phyloP scores from a whole-genome alignment of 306 rosid genomes.

The Quercus suber region DNA sequence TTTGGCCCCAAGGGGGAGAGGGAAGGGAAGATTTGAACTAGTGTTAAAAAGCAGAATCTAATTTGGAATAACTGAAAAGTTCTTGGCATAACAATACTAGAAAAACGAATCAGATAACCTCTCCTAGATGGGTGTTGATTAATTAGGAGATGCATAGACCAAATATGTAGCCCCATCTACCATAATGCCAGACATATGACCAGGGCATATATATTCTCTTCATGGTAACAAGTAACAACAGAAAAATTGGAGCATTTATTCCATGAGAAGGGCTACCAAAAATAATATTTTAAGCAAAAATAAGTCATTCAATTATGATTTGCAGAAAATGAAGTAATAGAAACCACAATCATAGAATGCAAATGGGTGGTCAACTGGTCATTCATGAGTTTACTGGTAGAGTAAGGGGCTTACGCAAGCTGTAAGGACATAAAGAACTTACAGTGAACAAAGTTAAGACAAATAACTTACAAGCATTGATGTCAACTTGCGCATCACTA shows the following conservation, averaged over 20 bases:
- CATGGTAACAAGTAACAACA: neutral
- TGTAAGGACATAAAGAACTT: neutral
- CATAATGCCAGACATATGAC: neutral
- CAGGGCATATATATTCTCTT: neutral
- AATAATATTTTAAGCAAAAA: neutral
- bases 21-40: too few species aligned
- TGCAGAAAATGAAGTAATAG: neutral
- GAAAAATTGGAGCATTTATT: neutral
- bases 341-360: neutral
- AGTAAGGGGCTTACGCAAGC: neutral
- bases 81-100: neutral
- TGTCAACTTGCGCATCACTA: neutral
- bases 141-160: neutral
- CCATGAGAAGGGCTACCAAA: neutral
- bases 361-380: neutral
- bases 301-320: neutral
- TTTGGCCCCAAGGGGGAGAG: too few species aligned
- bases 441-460: neutral
- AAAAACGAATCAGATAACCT: neutral
- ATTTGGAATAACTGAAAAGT: too few species aligned
- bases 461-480: slow-evolving; percentile 6
- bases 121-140: neutral
- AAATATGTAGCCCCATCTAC: neutral
- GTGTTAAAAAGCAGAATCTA: too few species aligned
- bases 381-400: neutral